Evolutionary conservation across 176 grass and related monocot genomes (phyloP).

Genomic region (Cenchrus purpureus): DNA sequence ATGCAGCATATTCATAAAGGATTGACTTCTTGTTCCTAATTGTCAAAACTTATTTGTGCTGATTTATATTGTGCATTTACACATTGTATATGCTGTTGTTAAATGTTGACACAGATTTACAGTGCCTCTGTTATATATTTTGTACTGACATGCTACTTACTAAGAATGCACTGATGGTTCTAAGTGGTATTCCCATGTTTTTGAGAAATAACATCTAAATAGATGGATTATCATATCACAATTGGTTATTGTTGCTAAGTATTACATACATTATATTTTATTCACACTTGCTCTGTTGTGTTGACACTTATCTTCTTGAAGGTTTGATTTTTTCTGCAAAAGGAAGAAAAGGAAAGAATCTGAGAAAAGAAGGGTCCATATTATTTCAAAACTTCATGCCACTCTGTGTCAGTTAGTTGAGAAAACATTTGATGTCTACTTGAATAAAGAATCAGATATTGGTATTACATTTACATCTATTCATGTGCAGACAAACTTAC

Average conservation of each 20-base stretch:
- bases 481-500: constrained; percentile 2
- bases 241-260: neutral
- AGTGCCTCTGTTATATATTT: neutral
- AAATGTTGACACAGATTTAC: neutral
- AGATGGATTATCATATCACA: neutral
- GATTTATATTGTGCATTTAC: neutral
- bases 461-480: constrained; percentile 39
- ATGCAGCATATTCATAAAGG: neutral
- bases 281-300: constrained; percentile 3
- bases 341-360: constrained; percentile 65
- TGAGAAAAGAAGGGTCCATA: constrained; percentile 78
- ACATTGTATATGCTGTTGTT: constrained; percentile 16
- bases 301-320: constrained; percentile 42
- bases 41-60: neutral
- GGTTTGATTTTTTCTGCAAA: constrained; percentile 94
- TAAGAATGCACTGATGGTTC: neutral
- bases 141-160: neutral
- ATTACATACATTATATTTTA: neutral
- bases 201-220: neutral
- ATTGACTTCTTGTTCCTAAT: neutral
- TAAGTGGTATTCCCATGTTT: constrained; percentile 7
- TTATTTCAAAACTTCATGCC: constrained; percentile 85
- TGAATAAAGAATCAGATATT: constrained; percentile 65
- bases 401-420: constrained; percentile 90
- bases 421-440: constrained; percentile 72